Evolutionary conservation across 805 yeast species (phyloP), one percentile per base, ranked within the genome.

Genomic region (Nakazawaea laoshanensis): DNA sequence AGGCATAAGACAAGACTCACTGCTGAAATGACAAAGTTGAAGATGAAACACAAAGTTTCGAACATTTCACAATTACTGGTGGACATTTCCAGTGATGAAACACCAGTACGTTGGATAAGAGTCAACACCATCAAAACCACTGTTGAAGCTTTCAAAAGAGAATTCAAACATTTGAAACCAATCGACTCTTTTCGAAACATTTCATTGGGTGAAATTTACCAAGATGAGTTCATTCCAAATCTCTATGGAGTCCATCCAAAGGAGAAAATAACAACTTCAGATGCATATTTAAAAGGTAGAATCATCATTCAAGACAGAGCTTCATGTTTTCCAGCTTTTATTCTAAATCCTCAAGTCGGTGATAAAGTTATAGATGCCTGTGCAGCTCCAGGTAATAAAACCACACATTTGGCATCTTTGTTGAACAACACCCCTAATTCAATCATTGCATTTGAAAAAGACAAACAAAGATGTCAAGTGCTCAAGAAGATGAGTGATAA

Each of bases 331-430:
- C 99, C 99, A 0, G 96, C 94, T 0, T 75, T 74, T 39, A 87
- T 92, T 18, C 57, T 92, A 30, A 64, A 72, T 40, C 84, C 89
- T 1, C 35, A 51, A 1, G 63, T 71, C 4, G 80, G 77, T 28
- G 78, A 70, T 38, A 55, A 64, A 16, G 74, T 87, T 8, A 82
- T 92, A 28, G 99, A 92, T 57, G 81, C 96, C 1, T 88, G 96
- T 59, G 88, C 97, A 3, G 98, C 99, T 0, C 99, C 99, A 4
- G 99, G 99, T 4, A 92, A 92, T 55, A 94, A 92, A 53, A 92
- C 99, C 0, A 85, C 96, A 0, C 97, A 89, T 57, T 59, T 80
- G 15, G 95, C 96, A 0, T 74, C 92, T 0, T 61, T 71, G 32
- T 55, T 85, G 15, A 43, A 48, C 3, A 57, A 58, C 24, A 44